Evolutionary conservation across 2,329 filamentous ascomycete species (phyloP).

Genomic region (Cephalotrichum gorgonifer): DNA sequence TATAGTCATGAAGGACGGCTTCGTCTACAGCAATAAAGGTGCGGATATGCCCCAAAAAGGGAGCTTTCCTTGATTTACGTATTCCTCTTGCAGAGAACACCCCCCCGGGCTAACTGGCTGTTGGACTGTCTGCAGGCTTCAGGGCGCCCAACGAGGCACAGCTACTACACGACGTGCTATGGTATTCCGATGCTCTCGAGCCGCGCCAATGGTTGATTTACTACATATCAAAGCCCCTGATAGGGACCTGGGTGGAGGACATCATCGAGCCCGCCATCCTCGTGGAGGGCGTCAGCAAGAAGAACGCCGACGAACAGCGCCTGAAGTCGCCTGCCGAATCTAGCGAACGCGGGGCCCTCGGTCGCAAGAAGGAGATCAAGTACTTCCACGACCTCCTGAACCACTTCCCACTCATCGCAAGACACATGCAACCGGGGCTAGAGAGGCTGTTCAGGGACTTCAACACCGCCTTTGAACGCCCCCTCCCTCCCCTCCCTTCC

Average conservation of each 20-base stretch:
- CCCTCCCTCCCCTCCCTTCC: constrained; percentile 65
- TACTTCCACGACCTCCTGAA: constrained; percentile 83
- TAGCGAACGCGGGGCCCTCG: constrained; percentile 33
- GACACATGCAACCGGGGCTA: constrained; percentile 88
- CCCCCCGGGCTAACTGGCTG: background rate
- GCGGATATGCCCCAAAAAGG: background rate
- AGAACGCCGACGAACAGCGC: constrained; percentile 20
- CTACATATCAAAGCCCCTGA: constrained; percentile 82
- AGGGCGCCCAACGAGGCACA: constrained; percentile 85
- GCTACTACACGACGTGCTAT: constrained; percentile 71
- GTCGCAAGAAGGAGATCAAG: constrained; percentile 81
- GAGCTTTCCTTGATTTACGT: background rate
- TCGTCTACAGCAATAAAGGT: constrained; percentile 96
- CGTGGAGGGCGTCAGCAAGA: constrained; percentile 31
- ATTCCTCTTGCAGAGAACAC: background rate
- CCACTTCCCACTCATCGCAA: constrained; percentile 88
- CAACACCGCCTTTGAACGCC: constrained; percentile 72
- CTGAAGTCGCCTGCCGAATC: constrained; percentile 19
- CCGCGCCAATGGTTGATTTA: constrained; percentile 93
- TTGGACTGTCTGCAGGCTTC: constrained; percentile 55
- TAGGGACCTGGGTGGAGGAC: constrained; percentile 71
- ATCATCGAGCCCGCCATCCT: constrained; percentile 59
- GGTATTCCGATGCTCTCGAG: constrained; percentile 82
- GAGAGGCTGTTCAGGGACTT: constrained; percentile 89
- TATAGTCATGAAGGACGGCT: constrained; percentile 86